These are phyloP conservation scores for Hypericum perforatum DNA, from an alignment of 345 rosid species.

Conservation along the genomic window DNA sequence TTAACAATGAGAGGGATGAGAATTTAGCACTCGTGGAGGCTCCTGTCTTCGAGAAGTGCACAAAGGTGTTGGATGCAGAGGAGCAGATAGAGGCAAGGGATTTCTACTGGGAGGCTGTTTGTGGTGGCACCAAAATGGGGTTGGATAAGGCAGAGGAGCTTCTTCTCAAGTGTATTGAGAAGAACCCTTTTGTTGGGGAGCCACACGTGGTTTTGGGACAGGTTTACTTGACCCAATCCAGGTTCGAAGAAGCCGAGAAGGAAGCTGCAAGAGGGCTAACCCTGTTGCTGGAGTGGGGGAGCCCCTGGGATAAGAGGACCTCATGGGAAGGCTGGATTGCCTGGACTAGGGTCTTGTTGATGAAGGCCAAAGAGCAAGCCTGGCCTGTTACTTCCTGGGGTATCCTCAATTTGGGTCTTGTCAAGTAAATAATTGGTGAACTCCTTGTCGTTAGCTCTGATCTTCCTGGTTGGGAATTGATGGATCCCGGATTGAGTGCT, in stretches of 20 bases:
- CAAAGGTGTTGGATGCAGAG: constrained; percentile 35
- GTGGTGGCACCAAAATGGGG: constrained; percentile 27
- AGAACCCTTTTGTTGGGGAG: constrained; percentile 20
- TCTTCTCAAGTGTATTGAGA: neutral
- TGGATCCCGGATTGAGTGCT: no score
- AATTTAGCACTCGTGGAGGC: constrained; percentile 66
- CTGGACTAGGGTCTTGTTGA: constrained; percentile 67
- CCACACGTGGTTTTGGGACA: constrained; percentile 69
- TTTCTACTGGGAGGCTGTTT: constrained; percentile 72
- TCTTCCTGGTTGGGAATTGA: no score
- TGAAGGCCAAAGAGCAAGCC: constrained; percentile 71
- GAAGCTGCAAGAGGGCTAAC: constrained; percentile 56
- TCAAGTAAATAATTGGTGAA: constrained; percentile 25
- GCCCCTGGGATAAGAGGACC: constrained; percentile 91
- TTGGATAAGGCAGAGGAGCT: constrained; percentile 38
- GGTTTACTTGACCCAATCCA: constrained; percentile 44
- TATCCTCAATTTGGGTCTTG: constrained; percentile 68
- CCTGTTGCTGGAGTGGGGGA: constrained; percentile 76
- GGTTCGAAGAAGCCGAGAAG: constrained; percentile 57
- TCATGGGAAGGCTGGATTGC: constrained; percentile 95
- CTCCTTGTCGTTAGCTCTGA: neutral
- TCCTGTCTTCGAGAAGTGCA: constrained; percentile 62
- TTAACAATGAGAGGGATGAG: constrained; percentile 46
- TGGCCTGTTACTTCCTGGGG: constrained; percentile 87
- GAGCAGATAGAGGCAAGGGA: constrained; percentile 60